A percentile compares a stretch with the other conserved stretches of the same genome.
Evolutionary conservation across 164 flowering plant species (phyloP).

Genomic region (Houttuynia cordata): DNA sequence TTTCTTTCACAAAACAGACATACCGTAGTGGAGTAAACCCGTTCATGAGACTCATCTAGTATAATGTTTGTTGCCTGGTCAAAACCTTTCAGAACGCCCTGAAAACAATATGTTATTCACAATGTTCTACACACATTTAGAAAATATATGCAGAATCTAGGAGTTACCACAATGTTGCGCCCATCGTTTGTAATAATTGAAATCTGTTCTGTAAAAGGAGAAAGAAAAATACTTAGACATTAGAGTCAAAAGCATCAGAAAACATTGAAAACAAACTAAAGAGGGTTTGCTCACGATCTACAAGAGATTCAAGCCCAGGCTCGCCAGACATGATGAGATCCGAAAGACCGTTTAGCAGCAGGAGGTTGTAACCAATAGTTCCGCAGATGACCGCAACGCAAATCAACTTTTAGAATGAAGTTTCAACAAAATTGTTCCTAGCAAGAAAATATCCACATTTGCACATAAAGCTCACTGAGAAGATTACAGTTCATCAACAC

Average conservation of each 20-base stretch:
- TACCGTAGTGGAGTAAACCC: constrained; percentile 91
- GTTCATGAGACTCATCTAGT: constrained; percentile 96
- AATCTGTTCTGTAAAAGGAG: constrained; percentile 44
- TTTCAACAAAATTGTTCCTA: no score
- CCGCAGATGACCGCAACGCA: no score
- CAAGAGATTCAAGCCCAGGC: constrained; percentile 54
- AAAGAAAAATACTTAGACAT: no score
- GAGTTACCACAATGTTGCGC: constrained; percentile 72
- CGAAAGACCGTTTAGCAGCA: background rate
- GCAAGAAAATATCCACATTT: no score
- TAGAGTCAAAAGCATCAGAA: background rate
- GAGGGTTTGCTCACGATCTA: constrained; percentile 46
- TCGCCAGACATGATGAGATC: constrained; percentile 30
- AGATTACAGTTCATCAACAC: no score
- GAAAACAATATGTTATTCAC: background rate
- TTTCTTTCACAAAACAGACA: no score
- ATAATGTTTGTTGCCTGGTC: constrained; percentile 96
- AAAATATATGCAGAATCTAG: background rate
- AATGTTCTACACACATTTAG: background rate
- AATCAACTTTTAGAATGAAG: no score
- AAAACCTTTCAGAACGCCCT: constrained; percentile 85
- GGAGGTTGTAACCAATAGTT: background rate
- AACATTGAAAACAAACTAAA: background rate
- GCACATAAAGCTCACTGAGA: no score
- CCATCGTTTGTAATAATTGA: constrained; percentile 87